These are phyloP conservation scores for Dendrocalamus latiflorus DNA, from an alignment of 202 grass and related monocot species.

Conservation along the genomic window DNA sequence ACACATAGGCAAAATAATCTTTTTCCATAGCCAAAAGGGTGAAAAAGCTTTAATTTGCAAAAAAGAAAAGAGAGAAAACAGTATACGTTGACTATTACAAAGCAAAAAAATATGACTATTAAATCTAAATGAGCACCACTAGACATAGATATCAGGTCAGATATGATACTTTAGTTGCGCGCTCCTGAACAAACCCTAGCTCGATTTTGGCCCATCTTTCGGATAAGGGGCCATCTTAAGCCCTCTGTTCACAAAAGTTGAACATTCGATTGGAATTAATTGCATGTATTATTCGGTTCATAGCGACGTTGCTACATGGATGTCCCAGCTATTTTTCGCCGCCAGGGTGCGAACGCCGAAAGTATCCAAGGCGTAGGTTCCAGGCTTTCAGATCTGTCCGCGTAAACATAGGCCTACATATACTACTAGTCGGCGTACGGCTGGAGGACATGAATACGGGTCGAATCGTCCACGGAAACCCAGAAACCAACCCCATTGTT, in stretches of 20 bases:
- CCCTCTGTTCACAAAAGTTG: neutral
- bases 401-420: conserved; percentile 6
- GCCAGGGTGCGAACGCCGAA: neutral
- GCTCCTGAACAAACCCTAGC: neutral
- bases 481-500: neutral
- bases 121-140: too few species aligned
- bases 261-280: neutral
- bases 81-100: too few species aligned
- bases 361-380: conserved; percentile 28
- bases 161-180: neutral
- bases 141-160: neutral
- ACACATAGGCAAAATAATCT: too few species aligned
- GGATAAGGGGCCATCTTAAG: neutral
- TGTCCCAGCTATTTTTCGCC: neutral
- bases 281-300: neutral
- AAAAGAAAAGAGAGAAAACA: too few species aligned
- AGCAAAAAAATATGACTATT: too few species aligned
- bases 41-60: too few species aligned
- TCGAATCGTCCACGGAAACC: conserved; percentile 6
- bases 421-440: neutral
- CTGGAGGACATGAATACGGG: neutral
- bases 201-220: neutral
- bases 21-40: too few species aligned
- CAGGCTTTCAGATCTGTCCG: neutral
- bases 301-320: neutral